phyloP scores from a whole-genome alignment of 2,329 filamentous ascomycete genomes.

The Corniculantispora saksenae region DNA sequence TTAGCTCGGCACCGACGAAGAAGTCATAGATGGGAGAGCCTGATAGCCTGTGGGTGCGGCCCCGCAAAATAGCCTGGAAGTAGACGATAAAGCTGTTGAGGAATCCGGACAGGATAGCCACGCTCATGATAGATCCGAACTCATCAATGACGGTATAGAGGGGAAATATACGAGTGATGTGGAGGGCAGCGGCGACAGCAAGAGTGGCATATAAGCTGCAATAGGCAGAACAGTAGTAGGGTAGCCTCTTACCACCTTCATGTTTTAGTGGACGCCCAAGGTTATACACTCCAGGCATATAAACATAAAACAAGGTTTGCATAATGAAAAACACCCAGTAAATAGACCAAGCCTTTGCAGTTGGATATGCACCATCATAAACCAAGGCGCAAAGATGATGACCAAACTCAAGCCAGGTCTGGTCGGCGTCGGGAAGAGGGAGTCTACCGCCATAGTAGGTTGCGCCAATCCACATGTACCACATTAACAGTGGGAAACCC shows the following conservation, averaged over 20 bases:
- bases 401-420: too few relatives aligned
- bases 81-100: constrained; percentile 82
- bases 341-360: constrained; percentile 6
- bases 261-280: constrained; percentile 87
- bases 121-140: constrained; percentile 88
- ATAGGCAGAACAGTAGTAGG: constrained; percentile 92
- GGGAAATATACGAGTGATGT: constrained; percentile 71
- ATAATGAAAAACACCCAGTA: constrained; percentile 94
- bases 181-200: constrained; percentile 66
- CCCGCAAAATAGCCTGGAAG: constrained; percentile 76
- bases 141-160: constrained; percentile 65
- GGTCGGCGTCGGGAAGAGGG: too few relatives aligned
- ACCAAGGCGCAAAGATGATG: too few relatives aligned
- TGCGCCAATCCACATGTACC: constrained; percentile 98
- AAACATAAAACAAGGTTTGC: constrained; percentile 78
- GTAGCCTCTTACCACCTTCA: constrained; percentile 78
- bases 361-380: constrained; percentile 51
- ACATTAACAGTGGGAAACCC: constrained; percentile 90
- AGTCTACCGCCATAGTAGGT: constrained; percentile 83
- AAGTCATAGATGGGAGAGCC: constrained; percentile 81
- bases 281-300: constrained; percentile 81
- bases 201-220: constrained; percentile 87
- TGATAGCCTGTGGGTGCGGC: constrained; percentile 85
- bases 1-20: constrained; percentile 87
- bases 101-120: constrained; percentile 89